Base-by-base conservation (phyloP, 1,284 basidiomycete genomes). In the Cryptococcus deneoformans region DNA sequence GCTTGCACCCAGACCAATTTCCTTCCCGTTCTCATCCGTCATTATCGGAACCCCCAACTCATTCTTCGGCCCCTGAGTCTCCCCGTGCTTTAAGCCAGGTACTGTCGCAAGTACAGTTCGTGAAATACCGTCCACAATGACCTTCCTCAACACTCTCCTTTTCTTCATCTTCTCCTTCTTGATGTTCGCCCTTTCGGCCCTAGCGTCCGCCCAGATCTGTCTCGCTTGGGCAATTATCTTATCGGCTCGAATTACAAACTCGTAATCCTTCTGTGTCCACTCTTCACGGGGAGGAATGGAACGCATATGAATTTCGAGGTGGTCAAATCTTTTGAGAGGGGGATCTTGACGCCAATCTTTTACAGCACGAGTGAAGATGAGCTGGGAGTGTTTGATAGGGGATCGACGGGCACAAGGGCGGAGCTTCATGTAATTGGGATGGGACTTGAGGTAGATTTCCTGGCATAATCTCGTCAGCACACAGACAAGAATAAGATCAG, bases 251-350 rank as follows among this genome's bases (percentile, higher is more conserved):
- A 61, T 63, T 48, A 65, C 66, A 2, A 65, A 53, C 14, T 48
- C 58, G 43, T 68, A 68, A 20, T 69, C 63, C 6, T 56, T 54
- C n/a, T 62, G 42, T 0, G 66, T 56, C 66, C 67, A 68, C 5
- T 48, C 12, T 8, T 43, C 4, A 5, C 66, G 56, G 43, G 7
- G 53, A 11, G 67, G 69, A 3, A 53, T 38, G 43, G 62, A 67
- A 43, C 61, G 53, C n/a, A 8, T 9, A 34, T 42, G 46, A 14
- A 44, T 48, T 6, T 14, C 14, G 40, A 48, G 38, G 16, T 46
- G 40, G 8, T 16, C 45, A n/a, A 47, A 37, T 11, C 46, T 44
- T 5, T 24, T 55, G 6, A 39, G 29, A 1, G 49, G 47, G n/a
- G 50, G 48, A 12, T 46, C 34, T n/a, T 44, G 42, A 20, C 40